Percentiles rank a stretch among this genome's conserved stretches.
phyloP scores from a whole-genome alignment of 2,329 filamentous ascomycete species.

The Chrysosphaeria jannelii region DNA sequence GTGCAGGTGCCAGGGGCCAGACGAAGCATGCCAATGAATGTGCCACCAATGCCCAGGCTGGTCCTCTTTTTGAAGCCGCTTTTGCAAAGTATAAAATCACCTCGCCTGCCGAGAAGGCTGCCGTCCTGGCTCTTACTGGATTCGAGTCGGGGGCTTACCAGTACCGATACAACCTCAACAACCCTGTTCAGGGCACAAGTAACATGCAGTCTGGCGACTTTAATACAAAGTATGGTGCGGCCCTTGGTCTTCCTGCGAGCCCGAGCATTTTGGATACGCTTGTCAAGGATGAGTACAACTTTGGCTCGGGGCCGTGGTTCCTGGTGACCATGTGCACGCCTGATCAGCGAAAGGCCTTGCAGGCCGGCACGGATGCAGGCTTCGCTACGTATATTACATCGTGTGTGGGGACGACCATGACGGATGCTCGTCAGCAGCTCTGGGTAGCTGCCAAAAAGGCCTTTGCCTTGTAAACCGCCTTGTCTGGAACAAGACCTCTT shows the following conservation, averaged over 20 bases:
- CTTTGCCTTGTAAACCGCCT: conserved; percentile 12
- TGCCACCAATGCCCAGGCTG: conserved; percentile 30
- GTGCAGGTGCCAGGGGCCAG: too few species aligned
- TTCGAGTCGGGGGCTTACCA: conserved; percentile 40
- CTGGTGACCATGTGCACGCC: conserved; percentile 13
- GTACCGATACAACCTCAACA: conserved; percentile 27
- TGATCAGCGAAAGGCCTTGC: conserved; percentile 9
- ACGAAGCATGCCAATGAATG: too few species aligned
- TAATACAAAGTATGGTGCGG: conserved; percentile 18
- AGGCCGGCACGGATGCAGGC: conserved; percentile 11
- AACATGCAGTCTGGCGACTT: conserved; percentile 17
- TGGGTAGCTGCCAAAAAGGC: conserved; percentile 17
- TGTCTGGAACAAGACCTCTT: too few species aligned
- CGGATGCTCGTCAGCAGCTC: conserved; percentile 10
- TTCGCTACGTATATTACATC: conserved; percentile 16
- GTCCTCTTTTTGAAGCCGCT: conserved; percentile 20
- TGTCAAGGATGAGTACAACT: conserved; percentile 18
- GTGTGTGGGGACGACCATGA: conserved; percentile 13
- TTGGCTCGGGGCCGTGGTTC: conserved; percentile 22
- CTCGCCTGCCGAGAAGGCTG: conserved; percentile 29
- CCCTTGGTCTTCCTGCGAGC: too few species aligned
- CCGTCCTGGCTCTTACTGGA: conserved; percentile 36
- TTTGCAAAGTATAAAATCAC: conserved; percentile 27
- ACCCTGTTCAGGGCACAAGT: conserved; percentile 37
- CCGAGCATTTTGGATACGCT: conserved; percentile 9